Conservation (phyloP, 2,329 filamentous ascomycete genomes). For the Allantophomopsis lycopodina region DNA sequence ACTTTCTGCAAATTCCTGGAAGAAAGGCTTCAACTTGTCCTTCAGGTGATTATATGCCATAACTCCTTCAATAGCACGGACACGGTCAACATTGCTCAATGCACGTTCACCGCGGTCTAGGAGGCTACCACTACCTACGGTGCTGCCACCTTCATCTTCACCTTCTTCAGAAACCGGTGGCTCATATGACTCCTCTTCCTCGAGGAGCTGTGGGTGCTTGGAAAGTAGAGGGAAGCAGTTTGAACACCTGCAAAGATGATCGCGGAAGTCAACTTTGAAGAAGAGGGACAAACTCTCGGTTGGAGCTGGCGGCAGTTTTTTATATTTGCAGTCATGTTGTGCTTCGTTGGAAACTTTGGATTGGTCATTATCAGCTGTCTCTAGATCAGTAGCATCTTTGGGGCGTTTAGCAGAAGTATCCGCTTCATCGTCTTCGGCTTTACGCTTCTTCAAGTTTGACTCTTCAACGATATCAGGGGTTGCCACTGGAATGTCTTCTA, state of each 20-base stretch:
- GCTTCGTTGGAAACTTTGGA: conserved; percentile 5
- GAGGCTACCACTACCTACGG: conserved; percentile 64
- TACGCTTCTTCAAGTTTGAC: conserved; percentile 45
- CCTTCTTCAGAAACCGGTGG: conserved; percentile 66
- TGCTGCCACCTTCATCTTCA: conserved; percentile 37
- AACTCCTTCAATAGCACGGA: conserved; percentile 86
- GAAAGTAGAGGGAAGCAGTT: conserved; percentile 65
- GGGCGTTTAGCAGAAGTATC: conserved; percentile 33
- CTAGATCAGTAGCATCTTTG: conserved; percentile 16
- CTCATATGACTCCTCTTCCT: conserved; percentile 91
- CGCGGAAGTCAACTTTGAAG: conserved; percentile 64
- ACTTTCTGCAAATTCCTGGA: conserved; percentile 87
- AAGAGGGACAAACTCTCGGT: conserved; percentile 65
- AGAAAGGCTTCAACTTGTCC: conserved; percentile 88
- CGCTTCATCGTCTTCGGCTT: conserved; percentile 36
- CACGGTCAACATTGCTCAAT: conserved; percentile 81
- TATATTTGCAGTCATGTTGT: conserved; percentile 40
- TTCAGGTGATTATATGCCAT: conserved; percentile 98
- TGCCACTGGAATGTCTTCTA: conserved; percentile 1
- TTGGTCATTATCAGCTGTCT: neutral
- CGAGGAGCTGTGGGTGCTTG: conserved; percentile 66
- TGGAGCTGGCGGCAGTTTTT: conserved; percentile 40
- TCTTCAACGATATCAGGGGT: neutral
- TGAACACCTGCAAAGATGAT: conserved; percentile 68
- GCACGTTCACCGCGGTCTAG: conserved; percentile 88